Conservation (phyloP, 768 basidiomycete species). For the Kwoniella shandongensis region DNA sequence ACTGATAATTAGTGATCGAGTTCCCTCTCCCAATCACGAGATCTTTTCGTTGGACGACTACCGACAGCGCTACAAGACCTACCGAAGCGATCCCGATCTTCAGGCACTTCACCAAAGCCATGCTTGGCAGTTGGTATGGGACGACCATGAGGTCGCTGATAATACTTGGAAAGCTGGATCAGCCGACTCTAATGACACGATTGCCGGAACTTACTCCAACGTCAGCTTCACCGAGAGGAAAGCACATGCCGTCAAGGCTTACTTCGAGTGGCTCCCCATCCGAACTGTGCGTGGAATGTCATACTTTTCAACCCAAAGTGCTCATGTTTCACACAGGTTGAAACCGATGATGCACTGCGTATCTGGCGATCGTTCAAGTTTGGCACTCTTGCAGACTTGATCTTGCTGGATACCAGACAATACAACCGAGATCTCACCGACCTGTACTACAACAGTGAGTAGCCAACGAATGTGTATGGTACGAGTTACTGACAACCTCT, state of each 20-base stretch:
- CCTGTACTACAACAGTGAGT: conserved; percentile 60
- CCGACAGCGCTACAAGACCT: conserved; percentile 54
- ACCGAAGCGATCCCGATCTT: conserved; percentile 60
- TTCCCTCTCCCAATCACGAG: conserved; percentile 59
- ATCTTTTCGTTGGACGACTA: conserved; percentile 61
- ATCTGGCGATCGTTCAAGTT: conserved; percentile 68
- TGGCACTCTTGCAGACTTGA: conserved; percentile 64
- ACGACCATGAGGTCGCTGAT: conserved; percentile 58
- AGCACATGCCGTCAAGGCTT: conserved; percentile 56
- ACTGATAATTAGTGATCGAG: conserved; percentile 53
- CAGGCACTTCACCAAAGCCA: conserved; percentile 58
- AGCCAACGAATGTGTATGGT: not conserved
- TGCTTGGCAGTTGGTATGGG: conserved; percentile 62
- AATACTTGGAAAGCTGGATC: conserved; percentile 63
- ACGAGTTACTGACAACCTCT: conserved; percentile 7
- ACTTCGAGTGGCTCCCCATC: conserved; percentile 61
- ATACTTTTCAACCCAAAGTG: no score
- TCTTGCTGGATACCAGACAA: conserved; percentile 66
- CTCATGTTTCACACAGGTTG: no score
- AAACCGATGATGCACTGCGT: conserved; percentile 60
- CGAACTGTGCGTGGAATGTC: conserved; percentile 19
- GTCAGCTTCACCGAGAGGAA: conserved; percentile 65
- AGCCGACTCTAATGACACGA: conserved; percentile 61
- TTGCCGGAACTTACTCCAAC: conserved; percentile 59
- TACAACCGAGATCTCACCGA: conserved; percentile 65